Evolutionary conservation across 1,284 basidiomycete species (phyloP), one percentile per base, ranked within the genome.

Genomic region (Pseudozyma hubeiensis): DNA sequence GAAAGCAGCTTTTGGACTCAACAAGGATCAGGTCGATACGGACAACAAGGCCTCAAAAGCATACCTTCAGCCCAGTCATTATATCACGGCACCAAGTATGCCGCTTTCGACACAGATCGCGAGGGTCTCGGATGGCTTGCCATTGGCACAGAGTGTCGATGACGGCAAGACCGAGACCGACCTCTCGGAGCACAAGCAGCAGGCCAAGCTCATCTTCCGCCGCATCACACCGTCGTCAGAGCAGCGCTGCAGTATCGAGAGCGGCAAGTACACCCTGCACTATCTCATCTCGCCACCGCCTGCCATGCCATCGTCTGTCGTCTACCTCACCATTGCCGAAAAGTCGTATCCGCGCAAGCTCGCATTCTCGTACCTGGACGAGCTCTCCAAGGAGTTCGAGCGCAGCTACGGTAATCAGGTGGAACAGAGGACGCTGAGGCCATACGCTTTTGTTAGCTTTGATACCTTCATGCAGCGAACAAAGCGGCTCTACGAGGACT

Each of bases 381-480:
- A 99, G 86, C 88, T 99, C 37, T 92, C 93, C 33, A 97, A 97
- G 83, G 96, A 99, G 86, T 99, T 99, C 64, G 82, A 84, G 46
- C 79, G 84, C 43, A 82, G 78, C 64, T 85, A 85, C 53, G 83
- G 84, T 37, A 72, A 66, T 47, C 75, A 81, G 64, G 75, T 82
- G 1, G 70, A 53, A 43, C 71, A 81, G 64, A 70, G 82, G 40
- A 82, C 60, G 34, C 70, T 85, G 17, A 66, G 81, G 4, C 81
- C 84, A 7, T 83, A 77, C 52, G 79, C 79, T 4, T 83, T 82
- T 60, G 82, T 84, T 5, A 79, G 75, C 53, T 83, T 84, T 61
- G 96, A 98, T 85, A 97, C 96, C 0, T 99, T 99, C 86, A 98
- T 99, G 90, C 93, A 93, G 58, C 97, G 97, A 85, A 99, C 96